Evolutionary conservation across 169 alveolate species (phyloP).

Genomic region (Plasmodium billcollinsi): DNA sequence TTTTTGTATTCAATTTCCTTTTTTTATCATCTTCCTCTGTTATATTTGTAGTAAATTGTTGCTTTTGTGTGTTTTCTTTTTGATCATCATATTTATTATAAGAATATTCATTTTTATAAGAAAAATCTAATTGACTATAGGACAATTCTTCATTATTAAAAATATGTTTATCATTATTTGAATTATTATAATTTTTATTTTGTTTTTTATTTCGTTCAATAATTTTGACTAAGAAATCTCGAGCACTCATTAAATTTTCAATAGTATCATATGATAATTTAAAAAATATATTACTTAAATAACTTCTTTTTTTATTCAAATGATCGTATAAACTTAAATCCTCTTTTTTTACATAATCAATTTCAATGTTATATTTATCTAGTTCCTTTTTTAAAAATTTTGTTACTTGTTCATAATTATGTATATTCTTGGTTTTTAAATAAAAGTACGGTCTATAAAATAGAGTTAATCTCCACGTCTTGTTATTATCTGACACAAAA

Average conservation of each 20-base stretch:
- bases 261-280: constrained; percentile 91
- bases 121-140: constrained; percentile 49
- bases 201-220: constrained; percentile 80
- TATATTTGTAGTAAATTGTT: background rate
- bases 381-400: constrained; percentile 48
- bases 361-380: constrained; percentile 64
- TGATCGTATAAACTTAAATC: constrained; percentile 92
- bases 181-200: constrained; percentile 24
- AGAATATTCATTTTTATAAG: constrained; percentile 35
- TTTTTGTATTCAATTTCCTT: background rate
- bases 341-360: constrained; percentile 86
- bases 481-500: constrained; percentile 70
- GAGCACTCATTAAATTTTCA: constrained; percentile 86
- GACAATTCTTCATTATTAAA: constrained; percentile 60
- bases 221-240: constrained; percentile 84
- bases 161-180: constrained; percentile 49
- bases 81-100: constrained; percentile 44
- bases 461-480: constrained; percentile 78
- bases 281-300: constrained; percentile 81
- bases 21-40: background rate
- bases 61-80: constrained; percentile 7
- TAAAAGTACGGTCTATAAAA: constrained; percentile 94
- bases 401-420: constrained; percentile 82
- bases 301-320: constrained; percentile 89
- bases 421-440: constrained; percentile 83